Evolutionary conservation across 257 asterid species (phyloP).

Genomic region (Leptodermis oblonga): DNA sequence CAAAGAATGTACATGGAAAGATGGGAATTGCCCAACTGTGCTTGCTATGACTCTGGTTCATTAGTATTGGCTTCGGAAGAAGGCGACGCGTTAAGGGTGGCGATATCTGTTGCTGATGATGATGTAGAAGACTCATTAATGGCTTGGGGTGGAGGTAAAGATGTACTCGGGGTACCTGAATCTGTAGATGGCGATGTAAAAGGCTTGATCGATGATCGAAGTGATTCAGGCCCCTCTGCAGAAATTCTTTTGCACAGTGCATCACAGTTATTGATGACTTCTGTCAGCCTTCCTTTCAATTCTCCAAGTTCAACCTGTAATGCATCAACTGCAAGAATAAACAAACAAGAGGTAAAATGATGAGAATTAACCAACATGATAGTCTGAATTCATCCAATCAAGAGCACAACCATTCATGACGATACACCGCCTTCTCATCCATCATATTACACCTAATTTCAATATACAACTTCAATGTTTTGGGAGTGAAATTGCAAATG

Average conservation of each 20-base stretch:
- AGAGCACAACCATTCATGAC: neutral
- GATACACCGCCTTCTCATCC: constrained; percentile 1
- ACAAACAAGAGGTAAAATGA: constrained; percentile 7
- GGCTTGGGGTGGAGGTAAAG: neutral
- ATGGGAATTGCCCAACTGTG: neutral
- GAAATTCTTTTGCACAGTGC: constrained; percentile 81
- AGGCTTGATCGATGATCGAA: constrained; percentile 63
- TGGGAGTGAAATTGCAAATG: neutral
- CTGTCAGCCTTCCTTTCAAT: constrained; percentile 88
- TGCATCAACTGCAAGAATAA: constrained; percentile 52
- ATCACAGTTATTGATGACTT: constrained; percentile 88
- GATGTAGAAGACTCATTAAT: constrained; percentile 47
- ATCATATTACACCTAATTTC: neutral
- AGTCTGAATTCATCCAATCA: neutral
- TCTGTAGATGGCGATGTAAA: constrained; percentile 40
- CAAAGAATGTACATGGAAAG: neutral
- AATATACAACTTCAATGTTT: too few species aligned
- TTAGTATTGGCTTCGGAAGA: neutral
- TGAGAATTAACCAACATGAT: neutral
- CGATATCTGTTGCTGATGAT: constrained; percentile 33
- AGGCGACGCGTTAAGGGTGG: neutral
- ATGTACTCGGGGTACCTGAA: constrained; percentile 8
- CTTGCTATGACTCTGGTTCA: constrained; percentile 9
- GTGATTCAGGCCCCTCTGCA: constrained; percentile 74
- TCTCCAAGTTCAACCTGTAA: constrained; percentile 96